phyloP scores from a whole-genome alignment of 2,329 filamentous ascomycete species.

The Beauveria sp. region DNA sequence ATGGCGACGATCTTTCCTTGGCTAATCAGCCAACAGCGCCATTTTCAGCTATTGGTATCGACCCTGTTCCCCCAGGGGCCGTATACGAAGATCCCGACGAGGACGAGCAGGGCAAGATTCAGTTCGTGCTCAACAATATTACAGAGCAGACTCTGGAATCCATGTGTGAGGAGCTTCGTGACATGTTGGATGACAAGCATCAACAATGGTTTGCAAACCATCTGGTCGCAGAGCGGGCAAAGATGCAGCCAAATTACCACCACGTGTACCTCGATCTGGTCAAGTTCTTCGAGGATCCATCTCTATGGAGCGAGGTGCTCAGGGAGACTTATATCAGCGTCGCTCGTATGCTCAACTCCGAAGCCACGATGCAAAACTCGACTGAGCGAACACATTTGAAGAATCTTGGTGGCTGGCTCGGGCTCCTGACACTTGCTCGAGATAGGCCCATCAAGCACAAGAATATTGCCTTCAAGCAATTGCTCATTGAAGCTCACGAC shows the following conservation, averaged over 20 bases:
- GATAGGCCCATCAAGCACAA: conserved; percentile 94
- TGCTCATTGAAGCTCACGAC: conserved; percentile 88
- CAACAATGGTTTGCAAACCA: conserved; percentile 97
- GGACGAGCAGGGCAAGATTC: conserved; percentile 83
- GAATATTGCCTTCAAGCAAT: conserved; percentile 94
- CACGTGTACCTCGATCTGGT: conserved; percentile 86
- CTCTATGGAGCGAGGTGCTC: conserved; percentile 81
- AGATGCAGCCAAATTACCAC: conserved; percentile 96
- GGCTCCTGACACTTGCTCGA: conserved; percentile 82
- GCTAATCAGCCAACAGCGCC: conserved; percentile 58
- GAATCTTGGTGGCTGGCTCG: conserved; percentile 89
- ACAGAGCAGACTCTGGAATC: conserved; percentile 80
- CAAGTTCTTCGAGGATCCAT: conserved; percentile 69
- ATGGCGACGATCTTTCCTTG: conserved; percentile 51
- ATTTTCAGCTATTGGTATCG: conserved; percentile 73
- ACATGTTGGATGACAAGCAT: conserved; percentile 70
- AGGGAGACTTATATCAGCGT: conserved; percentile 87
- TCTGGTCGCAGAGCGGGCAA: conserved; percentile 90
- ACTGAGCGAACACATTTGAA: conserved; percentile 85
- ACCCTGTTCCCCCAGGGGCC: conserved; percentile 55
- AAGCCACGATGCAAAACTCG: conserved; percentile 74
- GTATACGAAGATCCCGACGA: conserved; percentile 76
- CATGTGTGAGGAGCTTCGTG: conserved; percentile 75
- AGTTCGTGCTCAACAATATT: conserved; percentile 95
- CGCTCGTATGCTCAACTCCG: conserved; percentile 80